Base-by-base conservation (phyloP, 805 yeast species). In the Wickerhamiella sorbophila region DNA sequence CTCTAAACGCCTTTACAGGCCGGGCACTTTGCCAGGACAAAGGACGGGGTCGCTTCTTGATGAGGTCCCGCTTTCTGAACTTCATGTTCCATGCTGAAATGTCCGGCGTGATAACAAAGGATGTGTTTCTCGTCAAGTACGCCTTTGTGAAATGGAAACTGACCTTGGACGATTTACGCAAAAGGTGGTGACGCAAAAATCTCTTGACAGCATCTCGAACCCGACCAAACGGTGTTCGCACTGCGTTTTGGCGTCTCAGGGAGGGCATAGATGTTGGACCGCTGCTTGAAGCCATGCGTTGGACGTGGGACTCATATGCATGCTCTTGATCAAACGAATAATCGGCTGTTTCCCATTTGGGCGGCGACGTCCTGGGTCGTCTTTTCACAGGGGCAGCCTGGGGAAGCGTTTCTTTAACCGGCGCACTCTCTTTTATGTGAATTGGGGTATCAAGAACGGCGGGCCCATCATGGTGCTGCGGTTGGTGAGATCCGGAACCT, bases 91-190 rank as follows among this genome's bases (percentile, higher is more conserved):
- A 40, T 15, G 42, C 38, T 8, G 52, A 46, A 2, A 37, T 29
- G 20, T 52, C 53, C 9, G 57, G 53, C 3, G 50, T 45, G 29
- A 52, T 44, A 3, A 49, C 43, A 18, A 47, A 50, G 12, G 52
- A 44, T 0, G 53, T 48, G 31, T 52, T 47, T 15, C 53, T 43
- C 17, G 43, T 45, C 22, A 46, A 39, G 32, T 40, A 44, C 12
- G 27, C 16, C 20, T 39, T 36, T 19, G 46, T 31, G 36, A 49
- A 53, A 3, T 34, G 17, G 33, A 47, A 50, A 12, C 29, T 36
- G 21, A 27, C 33, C 33, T 36, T 5, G 39, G 27, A 10, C 48
- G 44, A 10, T 22, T 21, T 16, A 39, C 31, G 31, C 15, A 22
- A 9, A n/a, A 36, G 31, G 5, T 16, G 38, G n/a, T 5, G 44